Base-by-base conservation (phyloP, 768 basidiomycete species). In the Infundibulicybe gibba region DNA sequence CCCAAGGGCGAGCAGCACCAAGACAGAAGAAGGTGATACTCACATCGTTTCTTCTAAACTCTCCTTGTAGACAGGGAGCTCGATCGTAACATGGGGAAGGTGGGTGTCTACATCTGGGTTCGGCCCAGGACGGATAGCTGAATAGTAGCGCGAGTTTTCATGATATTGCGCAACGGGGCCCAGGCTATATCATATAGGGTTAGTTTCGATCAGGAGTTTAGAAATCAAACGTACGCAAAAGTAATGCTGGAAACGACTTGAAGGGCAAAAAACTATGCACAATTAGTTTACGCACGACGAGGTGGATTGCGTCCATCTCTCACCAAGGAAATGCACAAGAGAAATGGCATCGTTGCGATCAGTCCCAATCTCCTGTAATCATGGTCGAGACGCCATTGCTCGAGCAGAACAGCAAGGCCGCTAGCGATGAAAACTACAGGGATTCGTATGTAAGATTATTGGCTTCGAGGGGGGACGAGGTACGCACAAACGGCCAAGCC, bases 41-140 rank as follows among this genome's bases (percentile, higher is more conserved):
- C 62, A 90, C 88, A 91, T 91, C 0, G 87, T 89, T 57, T 87
- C 79, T 43, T 88, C 83, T 43, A 91, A 63, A 54, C 81, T 86
- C 60, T 91, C 89, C 58, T 91, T 94, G 66, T 94, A 94, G 3
- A 93, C 91, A 0, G 91, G 91, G 68, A 94, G 74, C 64, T 93
- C 82, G 41, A 93, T 71, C 0, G 87, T 86, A 13, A 90, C 73
- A 57, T 90, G 88, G 2, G 87, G 89, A 3, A 90, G 71, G 44
- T 67, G 72, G 1, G 71, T 54, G 59, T 88, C 86, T 46, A 88
- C 70, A 13, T 77, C 80, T 44, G 77, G 74, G 61, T 84, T 85
- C 0, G 80, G 62, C 19, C 69, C 72, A 0, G 88, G 85, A 38
- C 71, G 72, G 42, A 75, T 63, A 10, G 88, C 87, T 10, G 87